Conservation (phyloP, 768 basidiomycete genomes). For the Tulasnella sp. region DNA sequence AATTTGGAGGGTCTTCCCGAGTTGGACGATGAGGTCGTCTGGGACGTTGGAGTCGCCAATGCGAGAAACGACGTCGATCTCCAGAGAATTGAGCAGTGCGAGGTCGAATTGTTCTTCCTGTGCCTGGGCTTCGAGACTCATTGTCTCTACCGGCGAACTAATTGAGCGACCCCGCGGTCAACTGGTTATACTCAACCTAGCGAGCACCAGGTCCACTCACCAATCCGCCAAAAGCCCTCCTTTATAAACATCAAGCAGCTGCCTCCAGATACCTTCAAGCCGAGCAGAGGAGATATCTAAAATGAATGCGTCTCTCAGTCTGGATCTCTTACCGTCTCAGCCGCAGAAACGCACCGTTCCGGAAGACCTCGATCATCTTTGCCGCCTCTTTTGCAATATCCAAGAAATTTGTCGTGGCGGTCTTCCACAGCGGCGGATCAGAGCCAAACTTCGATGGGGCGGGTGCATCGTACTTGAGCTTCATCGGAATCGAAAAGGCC, state of each 20-base stretch:
- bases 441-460: conserved; percentile 79
- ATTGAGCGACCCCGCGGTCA: background rate
- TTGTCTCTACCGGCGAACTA: conserved; percentile 52
- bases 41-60: conserved; percentile 62
- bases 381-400: conserved; percentile 62
- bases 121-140: conserved; percentile 58
- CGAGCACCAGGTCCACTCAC: conserved; percentile 37
- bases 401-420: conserved; percentile 75
- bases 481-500: conserved; percentile 87
- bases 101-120: conserved; percentile 80
- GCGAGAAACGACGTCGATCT: conserved; percentile 71
- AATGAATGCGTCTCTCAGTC: background rate
- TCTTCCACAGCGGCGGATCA: conserved; percentile 88
- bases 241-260: conserved; percentile 69
- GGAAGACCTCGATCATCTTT: conserved; percentile 43
- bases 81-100: conserved; percentile 65
- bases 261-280: conserved; percentile 77
- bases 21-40: conserved; percentile 54
- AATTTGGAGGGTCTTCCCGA: conserved; percentile 63
- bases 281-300: conserved; percentile 54
- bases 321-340: background rate
- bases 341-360: conserved; percentile 37
- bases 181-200: background rate
- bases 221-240: conserved; percentile 81
- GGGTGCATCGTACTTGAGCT: conserved; percentile 92